Percentiles rank a stretch among this genome's conserved stretches.
Evolutionary conservation across 495 filamentous ascomycete species (phyloP).

Genomic region (Lepidopterella palustris): DNA sequence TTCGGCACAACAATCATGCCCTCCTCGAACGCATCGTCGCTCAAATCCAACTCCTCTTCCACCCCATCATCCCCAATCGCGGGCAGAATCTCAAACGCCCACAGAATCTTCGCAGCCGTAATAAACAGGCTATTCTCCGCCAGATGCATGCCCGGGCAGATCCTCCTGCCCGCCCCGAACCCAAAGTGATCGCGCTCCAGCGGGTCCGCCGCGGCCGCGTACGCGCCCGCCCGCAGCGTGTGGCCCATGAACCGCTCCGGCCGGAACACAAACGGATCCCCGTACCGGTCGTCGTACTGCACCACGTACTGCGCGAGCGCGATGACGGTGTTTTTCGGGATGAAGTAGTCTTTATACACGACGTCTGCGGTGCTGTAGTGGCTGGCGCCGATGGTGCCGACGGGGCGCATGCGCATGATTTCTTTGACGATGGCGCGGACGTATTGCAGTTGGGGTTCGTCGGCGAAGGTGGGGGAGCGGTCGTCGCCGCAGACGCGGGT

Average conservation of each 20-base stretch:
- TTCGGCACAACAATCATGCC: constrained; percentile 23
- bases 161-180: constrained; percentile 27
- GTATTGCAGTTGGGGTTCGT: constrained; percentile 17
- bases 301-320: constrained; percentile 19
- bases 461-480: constrained; percentile 18
- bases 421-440: constrained; percentile 27
- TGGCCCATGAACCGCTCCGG: constrained; percentile 17
- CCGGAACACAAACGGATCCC: constrained; percentile 12
- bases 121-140: constrained; percentile 30
- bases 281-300: constrained; percentile 21
- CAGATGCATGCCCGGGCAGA: constrained; percentile 26
- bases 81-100: constrained; percentile 27
- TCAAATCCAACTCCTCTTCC: constrained; percentile 19
- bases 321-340: constrained; percentile 21
- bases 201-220: constrained; percentile 20
- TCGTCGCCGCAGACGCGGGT: constrained; percentile 4
- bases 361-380: constrained; percentile 26
- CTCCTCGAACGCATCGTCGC: constrained; percentile 24
- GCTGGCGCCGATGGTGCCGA: constrained; percentile 22
- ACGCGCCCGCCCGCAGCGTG: constrained; percentile 16
- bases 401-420: constrained; percentile 23
- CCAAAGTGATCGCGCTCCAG: constrained; percentile 25
- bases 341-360: constrained; percentile 21
- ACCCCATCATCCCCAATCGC: constrained; percentile 12
- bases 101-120: constrained; percentile 26